These are phyloP conservation scores for Clarireedia paspali DNA, from an alignment of 2,329 filamentous ascomycete species.

Conservation along the genomic window DNA sequence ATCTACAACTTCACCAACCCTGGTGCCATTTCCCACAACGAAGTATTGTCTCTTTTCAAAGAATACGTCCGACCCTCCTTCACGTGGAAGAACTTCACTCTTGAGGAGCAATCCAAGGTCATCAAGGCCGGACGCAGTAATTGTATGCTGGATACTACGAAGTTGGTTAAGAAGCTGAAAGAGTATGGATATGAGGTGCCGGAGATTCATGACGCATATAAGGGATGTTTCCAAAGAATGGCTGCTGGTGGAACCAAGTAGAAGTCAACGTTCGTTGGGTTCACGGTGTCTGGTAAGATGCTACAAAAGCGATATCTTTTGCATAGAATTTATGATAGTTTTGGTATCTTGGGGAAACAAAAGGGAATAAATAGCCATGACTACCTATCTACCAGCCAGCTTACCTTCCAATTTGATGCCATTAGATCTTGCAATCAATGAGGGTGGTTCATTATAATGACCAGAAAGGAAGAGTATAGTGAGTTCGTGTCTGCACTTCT, in stretches of 20 bases:
- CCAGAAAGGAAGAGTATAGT: too few species aligned
- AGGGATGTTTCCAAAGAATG: constrained; percentile 56
- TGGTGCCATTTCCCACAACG: constrained; percentile 63
- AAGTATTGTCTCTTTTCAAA: constrained; percentile 55
- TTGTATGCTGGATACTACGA: constrained; percentile 55
- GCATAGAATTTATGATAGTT: not conserved
- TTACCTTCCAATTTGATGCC: too few species aligned
- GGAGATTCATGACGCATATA: constrained; percentile 55
- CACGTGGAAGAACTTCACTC: constrained; percentile 57
- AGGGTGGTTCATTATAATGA: too few species aligned
- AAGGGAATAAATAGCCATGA: too few species aligned
- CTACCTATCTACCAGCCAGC: too few species aligned
- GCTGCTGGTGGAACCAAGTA: constrained; percentile 46
- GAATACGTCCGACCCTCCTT: constrained; percentile 54
- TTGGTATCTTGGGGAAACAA: too few species aligned
- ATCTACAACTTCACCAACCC: constrained; percentile 67
- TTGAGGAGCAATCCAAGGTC: constrained; percentile 59
- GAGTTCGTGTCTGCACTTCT: too few species aligned
- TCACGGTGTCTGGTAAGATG: not conserved
- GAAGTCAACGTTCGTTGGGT: constrained; percentile 7
- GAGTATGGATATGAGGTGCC: constrained; percentile 52
- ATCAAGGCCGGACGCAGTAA: constrained; percentile 62
- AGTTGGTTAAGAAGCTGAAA: constrained; percentile 51
- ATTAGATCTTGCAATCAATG: too few species aligned
- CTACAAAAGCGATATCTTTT: not conserved